Base-by-base conservation (phyloP, 768 basidiomycete species). In the Leccinum disarticulatum region DNA sequence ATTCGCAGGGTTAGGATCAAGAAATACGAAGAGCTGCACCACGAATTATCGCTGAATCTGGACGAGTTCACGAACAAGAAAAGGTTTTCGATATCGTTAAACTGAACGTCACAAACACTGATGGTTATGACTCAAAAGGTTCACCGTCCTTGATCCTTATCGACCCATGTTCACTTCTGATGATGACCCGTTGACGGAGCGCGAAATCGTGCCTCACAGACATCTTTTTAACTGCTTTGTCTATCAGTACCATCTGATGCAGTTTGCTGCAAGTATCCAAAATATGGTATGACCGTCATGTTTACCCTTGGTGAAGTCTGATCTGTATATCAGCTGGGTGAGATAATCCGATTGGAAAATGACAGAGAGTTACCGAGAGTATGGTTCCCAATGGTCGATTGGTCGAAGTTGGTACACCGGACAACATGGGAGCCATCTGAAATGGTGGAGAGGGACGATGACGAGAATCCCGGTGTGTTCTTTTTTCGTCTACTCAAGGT, bases 201-300 rank as follows among this genome's bases (percentile, higher is more conserved):
- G 73, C n/a, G 79, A 81, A 7, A 73, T 79, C 13, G 84, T 83
- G 1, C 82, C 85, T 0, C 89, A 91, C 71, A 82, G 85, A 43
- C 84, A 86, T 67, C 75, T 92, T 8, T 92, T 92, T 64, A 77
- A 89, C 57, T 88, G 86, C 53, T 91, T 87, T 64, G 81, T 88
- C 30, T 91, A 88, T 68, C 87, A 92, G 61, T 81, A 77, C 56
- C 81, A 82, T 59, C 63, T 79, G 53, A 76, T 79, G 68, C 72
- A 68, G 13, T 79, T 81, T 61, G 67, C 74, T 3, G 57, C 61
- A 9, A 61, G 67, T 11, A 57, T 79, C 5, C 62, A 68, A n/a
- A 72, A 72, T 7, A 53, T 76, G 58, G 81, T 82, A 48, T 19
- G 79, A n/a, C 55, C 2, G n/a, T 4, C 3, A 4, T 19, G 14